phyloP scores from a whole-genome alignment of 805 yeast species.

The Zygosaccharomyces pseudorouxii region DNA sequence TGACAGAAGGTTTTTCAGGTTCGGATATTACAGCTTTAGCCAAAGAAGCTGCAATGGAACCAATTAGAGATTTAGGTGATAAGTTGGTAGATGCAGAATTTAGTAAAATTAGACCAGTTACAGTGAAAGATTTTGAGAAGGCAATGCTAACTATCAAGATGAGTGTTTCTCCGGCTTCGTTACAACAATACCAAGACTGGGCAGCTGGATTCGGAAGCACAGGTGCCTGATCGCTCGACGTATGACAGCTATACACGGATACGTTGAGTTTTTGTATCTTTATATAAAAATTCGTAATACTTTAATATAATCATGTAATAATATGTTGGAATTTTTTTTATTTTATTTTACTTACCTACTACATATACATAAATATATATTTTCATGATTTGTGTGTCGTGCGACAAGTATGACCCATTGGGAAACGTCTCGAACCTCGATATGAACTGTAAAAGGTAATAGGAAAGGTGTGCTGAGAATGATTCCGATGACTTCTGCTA shows the following conservation, averaged over 20 bases:
- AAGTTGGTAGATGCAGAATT: slow-evolving; percentile 63
- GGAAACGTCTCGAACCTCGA: neutral
- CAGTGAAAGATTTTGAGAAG: slow-evolving; percentile 65
- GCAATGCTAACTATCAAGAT: slow-evolving; percentile 81
- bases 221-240: slow-evolving; percentile 62
- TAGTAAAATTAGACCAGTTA: slow-evolving; percentile 74
- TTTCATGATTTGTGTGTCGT: neutral
- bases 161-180: slow-evolving; percentile 80
- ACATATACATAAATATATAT: no score
- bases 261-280: neutral
- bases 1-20: slow-evolving; percentile 87
- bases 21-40: slow-evolving; percentile 93
- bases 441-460: slow-evolving; percentile 4
- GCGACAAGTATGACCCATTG: neutral
- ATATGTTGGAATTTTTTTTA: neutral
- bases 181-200: slow-evolving; percentile 82
- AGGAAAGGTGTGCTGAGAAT: neutral
- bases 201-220: slow-evolving; percentile 82
- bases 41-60: slow-evolving; percentile 98
- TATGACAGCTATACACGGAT: neutral
- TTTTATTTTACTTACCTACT: neutral
- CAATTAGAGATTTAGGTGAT: slow-evolving; percentile 85
- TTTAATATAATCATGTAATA: neutral
- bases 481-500: neutral
- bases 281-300: neutral